Evolutionary conservation across 2,329 filamentous ascomycete genomes (phyloP).

Genomic region (Colletotrichum nymphaeae): DNA sequence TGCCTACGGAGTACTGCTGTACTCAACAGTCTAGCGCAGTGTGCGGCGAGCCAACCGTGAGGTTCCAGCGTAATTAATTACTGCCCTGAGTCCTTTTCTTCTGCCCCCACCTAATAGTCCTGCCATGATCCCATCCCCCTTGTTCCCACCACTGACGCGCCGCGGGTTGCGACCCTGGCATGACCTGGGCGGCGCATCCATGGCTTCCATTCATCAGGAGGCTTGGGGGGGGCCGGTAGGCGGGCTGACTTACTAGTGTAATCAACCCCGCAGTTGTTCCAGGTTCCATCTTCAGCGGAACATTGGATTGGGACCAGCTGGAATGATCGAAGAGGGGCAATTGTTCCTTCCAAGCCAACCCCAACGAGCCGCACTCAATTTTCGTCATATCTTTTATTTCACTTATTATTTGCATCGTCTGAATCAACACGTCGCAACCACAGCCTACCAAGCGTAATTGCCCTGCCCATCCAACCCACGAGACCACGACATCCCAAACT

Average conservation of each 20-base stretch:
- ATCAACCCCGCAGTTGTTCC: conserved; percentile 30
- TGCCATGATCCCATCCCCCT: conserved; percentile 22
- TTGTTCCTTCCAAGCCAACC: background rate
- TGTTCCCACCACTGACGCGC: conserved; percentile 16
- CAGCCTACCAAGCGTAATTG: too few species aligned
- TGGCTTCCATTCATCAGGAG: background rate
- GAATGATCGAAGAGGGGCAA: conserved; percentile 10
- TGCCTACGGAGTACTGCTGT: background rate
- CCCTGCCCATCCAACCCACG: background rate
- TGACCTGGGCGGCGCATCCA: background rate
- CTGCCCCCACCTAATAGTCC: background rate
- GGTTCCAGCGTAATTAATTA: too few species aligned
- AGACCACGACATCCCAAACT: background rate
- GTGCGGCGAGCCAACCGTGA: too few species aligned
- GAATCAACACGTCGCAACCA: conserved; percentile 1
- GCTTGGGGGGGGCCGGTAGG: background rate
- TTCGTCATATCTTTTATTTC: conserved; percentile 18
- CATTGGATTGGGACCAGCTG: conserved; percentile 21
- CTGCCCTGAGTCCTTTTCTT: background rate
- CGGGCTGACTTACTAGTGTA: background rate
- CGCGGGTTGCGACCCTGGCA: conserved; percentile 33
- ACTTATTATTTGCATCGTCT: background rate
- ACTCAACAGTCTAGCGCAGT: too few species aligned
- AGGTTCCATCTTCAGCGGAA: conserved; percentile 35
- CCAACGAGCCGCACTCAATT: conserved; percentile 24